These are phyloP conservation scores for Aphanomyces euteiches DNA, from an alignment of 352 stramenopile species.

Conservation along the genomic window DNA sequence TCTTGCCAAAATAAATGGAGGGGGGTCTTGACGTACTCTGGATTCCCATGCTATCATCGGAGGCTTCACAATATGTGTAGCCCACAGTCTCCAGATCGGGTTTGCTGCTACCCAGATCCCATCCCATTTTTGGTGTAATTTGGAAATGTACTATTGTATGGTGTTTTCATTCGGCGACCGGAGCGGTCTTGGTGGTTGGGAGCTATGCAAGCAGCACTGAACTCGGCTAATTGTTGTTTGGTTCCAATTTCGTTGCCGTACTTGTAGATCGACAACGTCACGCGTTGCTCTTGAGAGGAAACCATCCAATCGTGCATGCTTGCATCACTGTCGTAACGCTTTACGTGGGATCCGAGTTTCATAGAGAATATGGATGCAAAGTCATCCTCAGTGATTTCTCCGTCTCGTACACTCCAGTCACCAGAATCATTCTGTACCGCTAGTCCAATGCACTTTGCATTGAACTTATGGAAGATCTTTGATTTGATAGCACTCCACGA, in stretches of 20 bases:
- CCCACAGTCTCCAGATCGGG: neutral
- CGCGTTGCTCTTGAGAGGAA: neutral
- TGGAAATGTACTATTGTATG: neutral
- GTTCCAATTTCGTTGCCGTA: neutral
- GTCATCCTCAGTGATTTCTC: neutral
- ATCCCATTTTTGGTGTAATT: neutral
- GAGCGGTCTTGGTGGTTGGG: neutral
- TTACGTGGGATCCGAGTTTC: neutral
- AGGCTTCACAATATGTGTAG: constrained; percentile 1
- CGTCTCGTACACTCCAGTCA: neutral
- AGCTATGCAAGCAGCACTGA: neutral
- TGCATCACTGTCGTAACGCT: neutral
- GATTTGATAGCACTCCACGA: too few relatives aligned
- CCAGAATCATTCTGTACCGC: neutral
- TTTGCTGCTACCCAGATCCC: neutral
- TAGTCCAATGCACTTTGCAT: too few relatives aligned
- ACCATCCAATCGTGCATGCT: neutral
- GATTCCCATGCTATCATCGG: neutral
- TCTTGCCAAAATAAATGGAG: neutral
- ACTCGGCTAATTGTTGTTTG: neutral
- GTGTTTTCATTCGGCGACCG: neutral
- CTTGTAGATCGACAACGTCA: neutral
- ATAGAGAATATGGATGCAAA: neutral
- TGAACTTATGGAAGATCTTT: too few relatives aligned
- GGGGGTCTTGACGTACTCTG: neutral